Evolutionary conservation across 192 early-diverging fungal genomes (phyloP), one percentile per base, ranked within the genome.

Genomic region (Coemansia sp.): DNA sequence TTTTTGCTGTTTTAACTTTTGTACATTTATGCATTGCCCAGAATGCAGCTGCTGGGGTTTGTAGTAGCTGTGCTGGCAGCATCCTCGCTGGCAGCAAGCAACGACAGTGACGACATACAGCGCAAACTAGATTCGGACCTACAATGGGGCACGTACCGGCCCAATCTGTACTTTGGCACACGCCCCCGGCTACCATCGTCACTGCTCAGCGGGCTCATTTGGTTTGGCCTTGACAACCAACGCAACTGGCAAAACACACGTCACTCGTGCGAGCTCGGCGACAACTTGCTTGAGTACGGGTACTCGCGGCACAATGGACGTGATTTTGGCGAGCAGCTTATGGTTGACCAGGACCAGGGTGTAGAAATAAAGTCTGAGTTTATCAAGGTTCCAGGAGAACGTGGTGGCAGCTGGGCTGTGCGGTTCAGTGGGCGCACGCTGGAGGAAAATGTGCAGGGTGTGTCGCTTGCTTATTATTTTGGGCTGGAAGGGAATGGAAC

Each of bases 161-260:
- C 95, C 11, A 92, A 94, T 72, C 75, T 98, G 18, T 98, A 96
- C 75, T 94, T 98, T 85, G 95, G 95, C 39, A 90, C 89, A 1
- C 85, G 91, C 0, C 88, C 93, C 13, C 88, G 93, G 47, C 54
- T 87, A 26, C 81, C 90, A 0, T 82, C 91, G 41, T 85, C 91
- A 3, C 68, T 98, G n/a, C 80, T 93, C 73, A 90, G 91, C 20
- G 93, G 95, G 7, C 82, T 98, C n/a, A 91, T 94, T 88, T 96
- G 95, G 95, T 93, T 92, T 79, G 90, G 91, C 16, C 71, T 80
- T 4, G 84, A 87, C 35, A 66, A 86, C 45, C 83, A 74, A 57
- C 71, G 78, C 38, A 79, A 85, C 19, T 75, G 85, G 51, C 68
- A 87, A 43, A 62, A 87, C 14, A 89, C 95, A 24, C 87, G 95